phyloP scores from a whole-genome alignment of 495 filamentous ascomycete species.

The Penicillium manginii region DNA sequence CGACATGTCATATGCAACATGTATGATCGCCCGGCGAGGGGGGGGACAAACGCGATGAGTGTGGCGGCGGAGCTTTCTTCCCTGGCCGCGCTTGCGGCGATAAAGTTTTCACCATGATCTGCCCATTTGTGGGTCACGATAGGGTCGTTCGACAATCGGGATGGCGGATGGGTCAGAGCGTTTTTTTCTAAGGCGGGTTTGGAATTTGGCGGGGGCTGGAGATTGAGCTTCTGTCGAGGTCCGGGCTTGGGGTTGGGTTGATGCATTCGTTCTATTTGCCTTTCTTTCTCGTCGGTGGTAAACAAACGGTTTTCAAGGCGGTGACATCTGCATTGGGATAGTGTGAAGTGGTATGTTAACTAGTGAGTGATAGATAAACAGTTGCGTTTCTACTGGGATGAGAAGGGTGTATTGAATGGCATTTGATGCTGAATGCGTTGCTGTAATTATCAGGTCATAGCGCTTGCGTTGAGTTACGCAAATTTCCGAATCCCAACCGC shows the following conservation, averaged over 20 bases:
- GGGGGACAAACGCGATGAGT: constrained; percentile 9
- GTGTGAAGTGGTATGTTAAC: background rate
- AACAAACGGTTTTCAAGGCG: background rate
- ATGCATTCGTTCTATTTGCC: background rate
- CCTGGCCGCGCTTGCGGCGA: constrained; percentile 10
- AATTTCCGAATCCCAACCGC: background rate
- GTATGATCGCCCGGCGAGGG: background rate
- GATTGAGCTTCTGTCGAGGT: constrained; percentile 12
- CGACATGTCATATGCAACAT: constrained; percentile 7
- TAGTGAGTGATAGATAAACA: background rate
- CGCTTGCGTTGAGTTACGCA: background rate
- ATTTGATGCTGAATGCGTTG: background rate
- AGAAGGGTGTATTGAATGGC: background rate
- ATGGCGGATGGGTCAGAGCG: constrained; percentile 17
- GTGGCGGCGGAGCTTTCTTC: background rate
- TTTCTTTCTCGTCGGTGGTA: background rate
- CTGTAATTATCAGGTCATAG: background rate
- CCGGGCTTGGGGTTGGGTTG: constrained; percentile 1
- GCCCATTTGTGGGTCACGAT: constrained; percentile 20
- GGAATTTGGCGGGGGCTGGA: constrained; percentile 19
- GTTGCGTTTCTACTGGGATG: background rate
- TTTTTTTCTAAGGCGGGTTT: constrained; percentile 17
- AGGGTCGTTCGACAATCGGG: constrained; percentile 2
- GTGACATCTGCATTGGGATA: background rate
- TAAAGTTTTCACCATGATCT: constrained; percentile 3